phyloP scores from a whole-genome alignment of 2,329 filamentous ascomycete genomes.

The Colletotrichum aenigma region DNA sequence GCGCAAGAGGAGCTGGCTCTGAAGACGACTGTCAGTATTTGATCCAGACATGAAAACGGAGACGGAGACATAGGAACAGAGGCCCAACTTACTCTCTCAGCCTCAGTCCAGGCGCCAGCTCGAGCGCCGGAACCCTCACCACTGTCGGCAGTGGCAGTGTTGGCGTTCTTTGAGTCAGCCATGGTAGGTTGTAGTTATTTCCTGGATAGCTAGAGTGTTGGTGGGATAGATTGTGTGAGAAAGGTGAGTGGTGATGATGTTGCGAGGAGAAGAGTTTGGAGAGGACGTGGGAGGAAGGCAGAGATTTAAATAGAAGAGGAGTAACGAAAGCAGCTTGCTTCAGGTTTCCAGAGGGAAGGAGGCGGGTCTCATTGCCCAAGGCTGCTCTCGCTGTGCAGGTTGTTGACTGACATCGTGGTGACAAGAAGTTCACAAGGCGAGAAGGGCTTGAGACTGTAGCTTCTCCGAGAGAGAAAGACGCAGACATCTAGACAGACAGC shows the following conservation, averaged over 20 bases:
- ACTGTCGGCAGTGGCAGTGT: neutral
- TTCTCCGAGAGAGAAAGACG: neutral
- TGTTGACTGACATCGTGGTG: neutral
- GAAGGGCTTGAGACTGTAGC: neutral
- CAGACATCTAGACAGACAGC: neutral
- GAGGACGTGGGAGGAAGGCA: neutral
- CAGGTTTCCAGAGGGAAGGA: neutral
- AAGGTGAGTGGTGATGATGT: neutral
- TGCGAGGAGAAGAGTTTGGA: neutral
- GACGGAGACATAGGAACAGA: neutral
- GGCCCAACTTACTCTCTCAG: conserved; percentile 34
- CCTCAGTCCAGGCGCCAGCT: conserved; percentile 36
- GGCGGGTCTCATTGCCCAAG: neutral
- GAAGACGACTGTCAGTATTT: neutral
- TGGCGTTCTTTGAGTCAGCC: conserved; percentile 22
- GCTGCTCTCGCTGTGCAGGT: neutral
- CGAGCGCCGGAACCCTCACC: conserved; percentile 22
- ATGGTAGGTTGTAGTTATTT: conserved; percentile 20
- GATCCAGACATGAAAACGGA: neutral
- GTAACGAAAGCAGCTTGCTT: neutral
- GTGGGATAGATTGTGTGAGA: neutral
- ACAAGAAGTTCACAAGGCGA: neutral
- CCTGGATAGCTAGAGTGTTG: neutral
- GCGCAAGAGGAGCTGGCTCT: conserved; percentile 40
- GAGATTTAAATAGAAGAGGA: neutral